Base-by-base conservation (phyloP, 176 grass and related monocot genomes). In the Zoysia japonica region DNA sequence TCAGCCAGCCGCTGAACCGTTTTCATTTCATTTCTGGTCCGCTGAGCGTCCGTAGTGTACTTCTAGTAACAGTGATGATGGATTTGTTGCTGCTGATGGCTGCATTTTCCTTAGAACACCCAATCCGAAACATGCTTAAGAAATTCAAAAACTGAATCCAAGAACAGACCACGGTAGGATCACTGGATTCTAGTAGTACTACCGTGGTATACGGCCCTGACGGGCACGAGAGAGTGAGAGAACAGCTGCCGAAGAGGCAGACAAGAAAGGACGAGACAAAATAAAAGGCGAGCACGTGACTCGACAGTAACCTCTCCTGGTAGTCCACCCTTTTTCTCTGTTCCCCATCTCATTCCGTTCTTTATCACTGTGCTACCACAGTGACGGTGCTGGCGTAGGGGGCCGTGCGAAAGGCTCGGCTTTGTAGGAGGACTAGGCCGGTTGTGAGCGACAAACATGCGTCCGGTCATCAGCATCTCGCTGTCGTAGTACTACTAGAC, bases 241-340 rank as follows among this genome's bases (percentile, higher is more conserved):
- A 28, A 28, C 28, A 28, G 28, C 28, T 28, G 28, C 28, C 28
- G 28, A 28, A 28, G 28, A 28, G 28, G 28, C 28, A 28, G 28
- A 28, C 0, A 85, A 73, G 77, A 50, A 28, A 76, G 67, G 78
- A 81, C 77, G 72, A 67, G 82, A 81, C 87, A 89, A 80, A 72
- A 78, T 55, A 86, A 86, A 82, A 82, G 67, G 72, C 1, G 5
- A 38, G 83, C 87, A 89, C 62, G 87, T 89, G 87, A 89, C 73
- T 41, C 72, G 61, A 3, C 73, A 78, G 87, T 72, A 59, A 76
- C 56, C 63, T 35, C 44, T 5, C 9, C 61, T 14, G 11, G 11
- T 28, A 37, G 52, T 36, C 44, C 7, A 4, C 11, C 19, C 19
- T 54, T 70, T 77, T 14, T 71, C 19, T 35, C 55, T 78, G 71